phyloP scores from a whole-genome alignment of 352 stramenopile species.

The Pythium aphanidermatum region DNA sequence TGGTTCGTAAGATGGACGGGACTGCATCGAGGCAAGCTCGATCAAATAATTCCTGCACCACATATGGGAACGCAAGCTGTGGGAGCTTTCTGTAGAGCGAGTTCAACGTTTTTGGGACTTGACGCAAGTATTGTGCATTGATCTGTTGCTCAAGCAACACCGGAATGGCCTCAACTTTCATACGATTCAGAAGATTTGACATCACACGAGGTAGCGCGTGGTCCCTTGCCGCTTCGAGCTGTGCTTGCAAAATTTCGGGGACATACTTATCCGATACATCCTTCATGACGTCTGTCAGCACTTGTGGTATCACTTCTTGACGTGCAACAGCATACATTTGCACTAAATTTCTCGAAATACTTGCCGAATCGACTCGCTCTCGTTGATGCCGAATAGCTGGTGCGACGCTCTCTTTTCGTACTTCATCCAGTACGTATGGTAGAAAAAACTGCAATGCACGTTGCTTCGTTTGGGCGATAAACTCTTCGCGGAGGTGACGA shows the following conservation, averaged over 20 bases:
- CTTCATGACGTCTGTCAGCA: slow-evolving; percentile 53
- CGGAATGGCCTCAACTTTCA: slow-evolving; percentile 49
- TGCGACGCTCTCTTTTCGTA: slow-evolving; percentile 29
- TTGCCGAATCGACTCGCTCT: slow-evolving; percentile 35
- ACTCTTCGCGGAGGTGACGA: slow-evolving; percentile 31
- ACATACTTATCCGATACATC: slow-evolving; percentile 54
- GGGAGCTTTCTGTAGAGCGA: slow-evolving; percentile 39
- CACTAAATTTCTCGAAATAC: slow-evolving; percentile 38
- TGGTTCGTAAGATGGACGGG: slow-evolving; percentile 44
- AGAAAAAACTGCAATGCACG: slow-evolving; percentile 42
- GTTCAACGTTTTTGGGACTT: slow-evolving; percentile 42
- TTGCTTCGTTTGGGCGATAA: slow-evolving; percentile 58
- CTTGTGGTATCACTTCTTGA: slow-evolving; percentile 49
- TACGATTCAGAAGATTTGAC: slow-evolving; percentile 33
- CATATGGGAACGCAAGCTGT: slow-evolving; percentile 53
- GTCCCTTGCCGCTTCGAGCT: slow-evolving; percentile 17
- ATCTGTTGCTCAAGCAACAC: slow-evolving; percentile 39
- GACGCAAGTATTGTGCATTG: slow-evolving; percentile 26
- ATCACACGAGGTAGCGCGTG: slow-evolving; percentile 53
- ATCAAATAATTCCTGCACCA: slow-evolving; percentile 49
- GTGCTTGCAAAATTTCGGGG: slow-evolving; percentile 29
- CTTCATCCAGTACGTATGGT: slow-evolving; percentile 23
- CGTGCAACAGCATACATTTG: slow-evolving; percentile 40
- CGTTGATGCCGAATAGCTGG: slow-evolving; percentile 37
- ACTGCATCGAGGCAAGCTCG: slow-evolving; percentile 56